Evolutionary conservation across 306 rosid species (phyloP), one percentile per base, ranked within the genome.

Genomic region (Canavalia gladiata): DNA sequence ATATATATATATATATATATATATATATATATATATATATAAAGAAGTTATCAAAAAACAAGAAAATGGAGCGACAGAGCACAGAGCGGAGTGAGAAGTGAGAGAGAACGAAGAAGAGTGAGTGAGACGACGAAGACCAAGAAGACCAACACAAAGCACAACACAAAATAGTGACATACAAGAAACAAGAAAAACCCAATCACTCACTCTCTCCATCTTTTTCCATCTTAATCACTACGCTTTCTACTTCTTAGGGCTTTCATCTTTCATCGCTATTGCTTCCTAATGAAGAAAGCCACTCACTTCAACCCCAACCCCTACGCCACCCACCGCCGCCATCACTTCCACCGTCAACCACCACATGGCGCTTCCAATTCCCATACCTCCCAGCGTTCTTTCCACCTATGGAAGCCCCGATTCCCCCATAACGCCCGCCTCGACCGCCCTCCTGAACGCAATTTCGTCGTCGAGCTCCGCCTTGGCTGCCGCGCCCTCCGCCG

Each of bases 391-490:
- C 55, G 51, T 2, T 45, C 45, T 0, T 8, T 6, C 5, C 33
- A 39, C 0, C 18, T n/a, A 30, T 47, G 76, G 68, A 64, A 34
- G 1, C 18, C 84, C 2, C 52, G 71, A n/a, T 67, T 66, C 3
- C 58, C 50, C 25, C 55, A 82, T 0, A 75, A 80, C 45, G 63
- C 69, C 11, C 63, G 72, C 12, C 41, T 57, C 2, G 49, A 52
- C 80, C 85, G 49, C 1, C 84, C 86, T 2, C 88, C 83, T 1
- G 86, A 42, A 8, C 72, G 50, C 3, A 10, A 67, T 78, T 93
- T 93, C 70, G 55, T 83, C 18, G 72, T 91, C 37, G 28, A 80
- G 29, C 88, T 95, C 11, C 79, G 81, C 31, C 13, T 68, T 33
- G 87, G 74, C 8, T 58, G 68, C 11, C 87, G 90, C 0, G 4